A percentile compares a stretch with the other conserved stretches of the same genome.
Evolutionary conservation across 2,329 filamentous ascomycete genomes (phyloP).

Genomic region (Epichloe scottii): DNA sequence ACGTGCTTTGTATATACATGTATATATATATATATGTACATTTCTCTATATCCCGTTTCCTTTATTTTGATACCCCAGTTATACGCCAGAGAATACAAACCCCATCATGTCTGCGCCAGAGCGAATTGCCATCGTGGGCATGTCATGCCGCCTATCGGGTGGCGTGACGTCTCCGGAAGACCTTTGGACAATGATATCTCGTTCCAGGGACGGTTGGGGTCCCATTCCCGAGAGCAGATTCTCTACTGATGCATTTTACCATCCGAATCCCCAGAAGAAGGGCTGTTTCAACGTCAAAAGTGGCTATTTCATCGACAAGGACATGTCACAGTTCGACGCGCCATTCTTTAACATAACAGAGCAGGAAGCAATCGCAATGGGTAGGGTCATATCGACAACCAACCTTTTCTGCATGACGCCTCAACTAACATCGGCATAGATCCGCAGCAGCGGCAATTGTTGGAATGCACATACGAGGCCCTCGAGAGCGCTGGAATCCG

Average conservation of each 20-base stretch:
- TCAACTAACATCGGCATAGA: constrained; percentile 17
- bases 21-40: too few species aligned
- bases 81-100: neutral
- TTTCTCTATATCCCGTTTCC: too few species aligned
- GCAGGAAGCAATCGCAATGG: constrained; percentile 36
- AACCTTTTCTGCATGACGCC: too few species aligned
- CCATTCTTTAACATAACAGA: constrained; percentile 38
- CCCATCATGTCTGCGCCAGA: constrained; percentile 1
- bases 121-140: constrained; percentile 12
- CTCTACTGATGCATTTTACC: constrained; percentile 21
- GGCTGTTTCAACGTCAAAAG: constrained; percentile 23
- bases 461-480: constrained; percentile 41
- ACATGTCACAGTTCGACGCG: constrained; percentile 36
- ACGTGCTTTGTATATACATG: neutral
- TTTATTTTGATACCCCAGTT: neutral
- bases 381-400: neutral
- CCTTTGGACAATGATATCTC: constrained; percentile 9
- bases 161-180: constrained; percentile 8
- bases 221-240: neutral
- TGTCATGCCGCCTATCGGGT: constrained; percentile 13
- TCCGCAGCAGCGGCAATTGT: constrained; percentile 38
- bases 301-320: constrained; percentile 31
- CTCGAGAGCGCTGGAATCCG: constrained; percentile 39
- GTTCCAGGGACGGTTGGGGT: constrained; percentile 2
- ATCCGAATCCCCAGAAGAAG: constrained; percentile 28